These are phyloP conservation scores for Dipodascus geniculatus DNA, from an alignment of 805 yeast genomes.

Conservation along the genomic window DNA sequence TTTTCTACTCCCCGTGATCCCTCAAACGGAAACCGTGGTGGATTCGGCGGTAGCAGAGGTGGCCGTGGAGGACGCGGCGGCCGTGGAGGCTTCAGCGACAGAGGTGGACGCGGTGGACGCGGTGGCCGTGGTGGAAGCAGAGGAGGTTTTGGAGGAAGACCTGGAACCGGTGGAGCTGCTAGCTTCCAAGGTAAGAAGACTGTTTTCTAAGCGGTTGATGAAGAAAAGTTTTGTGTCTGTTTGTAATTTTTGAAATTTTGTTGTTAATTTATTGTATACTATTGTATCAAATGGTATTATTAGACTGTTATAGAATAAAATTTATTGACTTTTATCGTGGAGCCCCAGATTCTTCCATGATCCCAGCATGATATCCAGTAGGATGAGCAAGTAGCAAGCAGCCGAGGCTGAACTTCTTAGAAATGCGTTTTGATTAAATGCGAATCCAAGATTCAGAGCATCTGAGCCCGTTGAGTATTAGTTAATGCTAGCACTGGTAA, in stretches of 20 bases:
- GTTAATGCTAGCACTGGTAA: too few relatives aligned
- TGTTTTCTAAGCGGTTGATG: slow-evolving; percentile 19
- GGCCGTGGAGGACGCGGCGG: slow-evolving; percentile 23
- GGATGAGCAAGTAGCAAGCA: too few relatives aligned
- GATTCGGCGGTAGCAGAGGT: slow-evolving; percentile 27
- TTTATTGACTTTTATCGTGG: neutral
- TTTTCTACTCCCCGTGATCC: slow-evolving; percentile 70
- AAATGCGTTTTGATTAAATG: too few relatives aligned
- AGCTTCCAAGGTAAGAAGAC: slow-evolving; percentile 60
- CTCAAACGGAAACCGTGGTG: slow-evolving; percentile 30
- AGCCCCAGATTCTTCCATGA: too few relatives aligned
- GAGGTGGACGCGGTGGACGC: slow-evolving; percentile 24
- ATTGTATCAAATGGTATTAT: neutral
- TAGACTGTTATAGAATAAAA: neutral
- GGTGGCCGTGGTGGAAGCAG: slow-evolving; percentile 24
- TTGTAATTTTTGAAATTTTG: neutral
- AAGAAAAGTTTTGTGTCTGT: neutral
- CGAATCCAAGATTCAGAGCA: too few relatives aligned
- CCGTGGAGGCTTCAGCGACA: slow-evolving; percentile 8
- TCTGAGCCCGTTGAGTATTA: too few relatives aligned
- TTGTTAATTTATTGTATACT: neutral
- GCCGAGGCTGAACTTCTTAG: too few relatives aligned
- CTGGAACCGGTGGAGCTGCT: slow-evolving; percentile 45
- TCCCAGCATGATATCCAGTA: too few relatives aligned
- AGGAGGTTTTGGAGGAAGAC: slow-evolving; percentile 29